Conservation (phyloP, 768 basidiomycete genomes). For the Stropharia rugosoannulata region DNA sequence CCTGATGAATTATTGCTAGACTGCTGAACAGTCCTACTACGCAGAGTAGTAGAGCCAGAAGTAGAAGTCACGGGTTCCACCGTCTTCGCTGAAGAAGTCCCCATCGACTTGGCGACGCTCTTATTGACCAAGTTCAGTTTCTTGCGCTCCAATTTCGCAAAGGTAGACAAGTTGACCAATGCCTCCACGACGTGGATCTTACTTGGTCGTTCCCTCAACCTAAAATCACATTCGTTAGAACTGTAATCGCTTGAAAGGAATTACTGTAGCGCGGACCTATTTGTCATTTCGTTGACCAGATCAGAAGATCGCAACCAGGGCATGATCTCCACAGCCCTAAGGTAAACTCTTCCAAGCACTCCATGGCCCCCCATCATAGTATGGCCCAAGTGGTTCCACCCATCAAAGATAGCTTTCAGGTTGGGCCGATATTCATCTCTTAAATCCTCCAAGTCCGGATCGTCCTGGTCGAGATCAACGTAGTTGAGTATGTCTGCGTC, state of each 20-base stretch:
- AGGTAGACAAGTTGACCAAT: constrained; percentile 43
- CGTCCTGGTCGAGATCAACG: constrained; percentile 49
- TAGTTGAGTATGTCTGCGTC: constrained; percentile 51
- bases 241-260: neutral
- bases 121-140: constrained; percentile 22
- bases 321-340: constrained; percentile 49
- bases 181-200: constrained; percentile 54
- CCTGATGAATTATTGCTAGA: too few species aligned
- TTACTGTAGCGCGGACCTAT: constrained; percentile 35
- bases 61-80: constrained; percentile 5
- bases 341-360: constrained; percentile 40
- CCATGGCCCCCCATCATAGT: constrained; percentile 36
- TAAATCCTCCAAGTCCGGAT: constrained; percentile 59
- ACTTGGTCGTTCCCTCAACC: constrained; percentile 53
- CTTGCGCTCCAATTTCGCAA: constrained; percentile 51
- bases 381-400: constrained; percentile 47
- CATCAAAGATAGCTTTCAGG: constrained; percentile 54
- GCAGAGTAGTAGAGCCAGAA: neutral
- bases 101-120: neutral
- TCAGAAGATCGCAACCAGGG: constrained; percentile 54
- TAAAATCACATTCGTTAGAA: constrained; percentile 19
- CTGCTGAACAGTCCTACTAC: too few species aligned
- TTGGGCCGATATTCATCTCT: constrained; percentile 60
- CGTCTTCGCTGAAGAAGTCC: too few species aligned
- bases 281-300: constrained; percentile 54